Percentiles rank a stretch among this genome's conserved stretches.
These are phyloP conservation scores for Colletotrichum ledebouriae DNA, from an alignment of 2,329 filamentous ascomycete species.

Conservation along the genomic window DNA sequence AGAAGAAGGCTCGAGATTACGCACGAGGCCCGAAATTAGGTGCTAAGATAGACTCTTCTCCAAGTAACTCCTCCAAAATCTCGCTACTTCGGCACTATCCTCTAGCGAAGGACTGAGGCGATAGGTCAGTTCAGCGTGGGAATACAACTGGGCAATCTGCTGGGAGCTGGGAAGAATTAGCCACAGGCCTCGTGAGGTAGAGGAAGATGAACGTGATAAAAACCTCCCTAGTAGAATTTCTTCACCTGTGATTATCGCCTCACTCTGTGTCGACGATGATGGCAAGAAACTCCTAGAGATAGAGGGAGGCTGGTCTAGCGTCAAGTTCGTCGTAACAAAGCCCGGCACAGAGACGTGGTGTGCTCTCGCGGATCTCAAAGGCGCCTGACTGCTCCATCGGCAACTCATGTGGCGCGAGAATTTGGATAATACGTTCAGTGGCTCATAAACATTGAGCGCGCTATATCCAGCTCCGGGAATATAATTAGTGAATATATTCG, in stretches of 20 bases:
- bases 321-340: not conserved
- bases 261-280: not conserved
- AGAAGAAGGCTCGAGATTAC: not conserved
- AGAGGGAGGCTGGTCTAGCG: not conserved
- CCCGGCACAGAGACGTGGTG: not conserved
- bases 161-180: not conserved
- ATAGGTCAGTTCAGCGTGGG: not conserved
- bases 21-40: not conserved
- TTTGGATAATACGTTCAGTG: not conserved
- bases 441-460: not conserved
- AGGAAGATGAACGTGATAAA: not conserved
- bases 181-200: not conserved
- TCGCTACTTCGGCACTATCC: too few species aligned
- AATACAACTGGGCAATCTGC: not conserved
- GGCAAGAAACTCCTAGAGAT: not conserved
- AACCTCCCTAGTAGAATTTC: not conserved
- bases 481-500: too few species aligned
- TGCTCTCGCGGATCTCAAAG: not conserved
- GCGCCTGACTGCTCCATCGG: not conserved
- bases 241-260: not conserved
- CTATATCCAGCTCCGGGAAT: not conserved
- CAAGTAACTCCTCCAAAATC: too few species aligned
- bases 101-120: too few species aligned
- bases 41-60: too few species aligned
- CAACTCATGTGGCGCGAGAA: not conserved